Percentiles rank a stretch among this genome's conserved stretches.
These are phyloP conservation scores for Chlamydomonas reinhardtii DNA, from an alignment of 163 green algal species.

Conservation along the genomic window DNA sequence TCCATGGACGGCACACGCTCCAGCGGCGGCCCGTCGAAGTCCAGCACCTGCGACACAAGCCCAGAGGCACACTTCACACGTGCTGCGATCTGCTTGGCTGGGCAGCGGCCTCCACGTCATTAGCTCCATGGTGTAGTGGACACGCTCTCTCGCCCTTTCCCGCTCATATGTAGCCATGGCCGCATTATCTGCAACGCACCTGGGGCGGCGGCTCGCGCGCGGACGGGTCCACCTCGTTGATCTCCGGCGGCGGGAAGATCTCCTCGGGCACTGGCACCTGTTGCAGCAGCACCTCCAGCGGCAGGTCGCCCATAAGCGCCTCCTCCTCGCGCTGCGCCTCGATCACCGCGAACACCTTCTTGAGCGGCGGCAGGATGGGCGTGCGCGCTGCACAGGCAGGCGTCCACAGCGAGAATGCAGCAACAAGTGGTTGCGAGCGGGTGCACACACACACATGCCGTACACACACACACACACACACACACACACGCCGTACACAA, in stretches of 20 bases:
- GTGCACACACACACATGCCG: too few relatives aligned
- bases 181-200: too few relatives aligned
- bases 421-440: too few relatives aligned
- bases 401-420: neutral
- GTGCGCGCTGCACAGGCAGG: slow-evolving; percentile 49
- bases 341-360: slow-evolving; percentile 48
- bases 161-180: too few relatives aligned
- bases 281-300: slow-evolving; percentile 53
- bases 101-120: too few relatives aligned
- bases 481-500: too few relatives aligned
- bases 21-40: slow-evolving; percentile 10
- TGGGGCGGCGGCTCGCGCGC: neutral
- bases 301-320: slow-evolving; percentile 49
- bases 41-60: neutral
- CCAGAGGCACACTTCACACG: neutral
- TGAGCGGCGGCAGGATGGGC: slow-evolving; percentile 61
- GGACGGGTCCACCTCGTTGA: slow-evolving; percentile 33
- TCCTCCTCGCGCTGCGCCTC: slow-evolving; percentile 60
- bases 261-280: slow-evolving; percentile 53
- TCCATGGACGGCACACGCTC: slow-evolving; percentile 26
- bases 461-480: too few relatives aligned
- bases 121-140: too few relatives aligned
- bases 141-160: too few relatives aligned
- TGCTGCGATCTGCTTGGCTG: too few relatives aligned
- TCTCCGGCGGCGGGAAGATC: slow-evolving; percentile 40